phyloP scores from a whole-genome alignment of 768 basidiomycete species.

The Plicaturopsis crispa region DNA sequence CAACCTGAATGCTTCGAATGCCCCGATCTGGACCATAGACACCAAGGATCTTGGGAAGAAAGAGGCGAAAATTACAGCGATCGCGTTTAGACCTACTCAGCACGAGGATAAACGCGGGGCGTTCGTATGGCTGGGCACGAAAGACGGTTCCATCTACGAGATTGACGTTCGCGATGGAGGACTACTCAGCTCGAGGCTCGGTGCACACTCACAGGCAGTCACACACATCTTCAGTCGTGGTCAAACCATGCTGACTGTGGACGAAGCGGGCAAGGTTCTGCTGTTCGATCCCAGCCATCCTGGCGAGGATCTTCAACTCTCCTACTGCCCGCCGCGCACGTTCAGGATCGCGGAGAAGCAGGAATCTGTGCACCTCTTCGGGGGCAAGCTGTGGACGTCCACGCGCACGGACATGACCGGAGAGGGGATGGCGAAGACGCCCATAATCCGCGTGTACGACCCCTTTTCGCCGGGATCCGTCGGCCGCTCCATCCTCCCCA shows the following conservation, averaged over 20 bases:
- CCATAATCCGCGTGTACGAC: slow-evolving; percentile 80
- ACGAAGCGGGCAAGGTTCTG: slow-evolving; percentile 79
- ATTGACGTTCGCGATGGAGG: slow-evolving; percentile 60
- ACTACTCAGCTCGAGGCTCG: slow-evolving; percentile 49
- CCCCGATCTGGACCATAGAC: slow-evolving; percentile 44
- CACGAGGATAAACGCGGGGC: slow-evolving; percentile 44
- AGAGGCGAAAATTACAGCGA: slow-evolving; percentile 63
- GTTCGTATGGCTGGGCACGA: slow-evolving; percentile 82
- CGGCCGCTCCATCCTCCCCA: slow-evolving; percentile 48
- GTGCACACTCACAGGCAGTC: slow-evolving; percentile 60
- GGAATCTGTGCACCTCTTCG: slow-evolving; percentile 69
- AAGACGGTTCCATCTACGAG: slow-evolving; percentile 84
- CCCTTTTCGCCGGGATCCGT: slow-evolving; percentile 51
- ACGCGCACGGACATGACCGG: slow-evolving; percentile 43
- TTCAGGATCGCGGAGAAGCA: slow-evolving; percentile 74
- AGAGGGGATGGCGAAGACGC: slow-evolving; percentile 36
- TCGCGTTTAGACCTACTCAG: slow-evolving; percentile 64
- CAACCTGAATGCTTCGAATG: slow-evolving; percentile 42
- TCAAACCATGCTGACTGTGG: slow-evolving; percentile 68
- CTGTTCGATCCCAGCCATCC: slow-evolving; percentile 57
- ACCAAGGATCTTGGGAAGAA: slow-evolving; percentile 56
- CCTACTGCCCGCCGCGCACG: slow-evolving; percentile 43
- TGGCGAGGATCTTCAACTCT: slow-evolving; percentile 36
- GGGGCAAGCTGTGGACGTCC: slow-evolving; percentile 81
- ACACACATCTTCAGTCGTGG: slow-evolving; percentile 69